Evolutionary conservation across 192 early-diverging fungal species (phyloP).

Genomic region (Coemansia guatemalensis): DNA sequence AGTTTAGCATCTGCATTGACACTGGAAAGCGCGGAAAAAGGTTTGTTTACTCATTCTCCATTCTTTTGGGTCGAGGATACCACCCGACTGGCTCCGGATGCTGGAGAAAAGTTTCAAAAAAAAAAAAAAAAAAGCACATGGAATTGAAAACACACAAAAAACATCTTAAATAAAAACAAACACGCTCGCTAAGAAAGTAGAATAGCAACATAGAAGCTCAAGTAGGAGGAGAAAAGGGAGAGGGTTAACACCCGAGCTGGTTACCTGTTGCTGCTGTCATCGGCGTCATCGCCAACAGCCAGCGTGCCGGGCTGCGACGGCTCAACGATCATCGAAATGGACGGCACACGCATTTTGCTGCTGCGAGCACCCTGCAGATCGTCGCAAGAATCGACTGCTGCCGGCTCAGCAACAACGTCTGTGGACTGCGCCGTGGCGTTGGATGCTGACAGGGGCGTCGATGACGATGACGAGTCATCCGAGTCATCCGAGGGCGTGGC

Average conservation of each 20-base stretch:
- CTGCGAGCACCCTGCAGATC: not conserved
- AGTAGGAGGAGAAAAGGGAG: too few relatives aligned
- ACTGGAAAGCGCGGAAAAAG: not conserved
- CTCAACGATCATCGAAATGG: constrained; percentile 31
- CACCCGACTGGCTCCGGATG: not conserved
- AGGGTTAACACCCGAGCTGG: not conserved
- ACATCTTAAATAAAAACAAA: not conserved
- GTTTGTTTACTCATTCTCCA: not conserved
- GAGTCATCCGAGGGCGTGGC: constrained; percentile 6
- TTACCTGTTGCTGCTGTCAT: not conserved
- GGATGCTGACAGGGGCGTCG: constrained; percentile 16
- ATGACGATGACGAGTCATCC: constrained; percentile 3
- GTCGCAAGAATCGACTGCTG: not conserved
- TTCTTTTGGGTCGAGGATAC: not conserved
- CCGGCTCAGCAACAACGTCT: not conserved
- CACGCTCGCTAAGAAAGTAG: not conserved
- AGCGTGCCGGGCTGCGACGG: not conserved
- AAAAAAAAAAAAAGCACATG: not conserved
- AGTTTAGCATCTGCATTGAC: not conserved
- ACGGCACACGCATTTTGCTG: constrained; percentile 21
- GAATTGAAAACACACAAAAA: not conserved
- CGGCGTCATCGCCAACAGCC: not conserved
- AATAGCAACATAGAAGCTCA: not conserved
- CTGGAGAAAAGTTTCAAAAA: too few relatives aligned
- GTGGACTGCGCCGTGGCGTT: not conserved